Conservation (phyloP, 1,139 yeast genomes). For the Ogataea hybrid region DNA sequence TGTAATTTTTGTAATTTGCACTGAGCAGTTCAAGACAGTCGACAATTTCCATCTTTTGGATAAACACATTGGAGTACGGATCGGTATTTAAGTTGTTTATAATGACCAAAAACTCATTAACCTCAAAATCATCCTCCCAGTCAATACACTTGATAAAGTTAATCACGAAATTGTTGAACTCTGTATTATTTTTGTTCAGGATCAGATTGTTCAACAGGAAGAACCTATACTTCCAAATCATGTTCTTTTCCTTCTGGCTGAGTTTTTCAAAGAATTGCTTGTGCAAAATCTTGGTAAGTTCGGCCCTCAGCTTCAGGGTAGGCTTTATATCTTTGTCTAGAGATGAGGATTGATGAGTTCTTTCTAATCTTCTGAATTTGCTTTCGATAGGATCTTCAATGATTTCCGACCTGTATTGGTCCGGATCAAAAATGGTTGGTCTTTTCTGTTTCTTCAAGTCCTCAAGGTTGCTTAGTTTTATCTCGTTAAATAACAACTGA, state of each 20-base stretch:
- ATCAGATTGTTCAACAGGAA: conserved; percentile 65
- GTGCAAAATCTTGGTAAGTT: conserved; percentile 60
- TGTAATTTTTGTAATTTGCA: conserved; percentile 55
- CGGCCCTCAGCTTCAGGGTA: conserved; percentile 77
- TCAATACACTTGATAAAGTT: conserved; percentile 85
- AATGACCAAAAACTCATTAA: conserved; percentile 66
- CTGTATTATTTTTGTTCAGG: conserved; percentile 31
- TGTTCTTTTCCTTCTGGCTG: conserved; percentile 78
- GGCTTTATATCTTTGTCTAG: conserved; percentile 88
- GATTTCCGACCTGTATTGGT: conserved; percentile 41
- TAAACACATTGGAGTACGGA: conserved; percentile 22
- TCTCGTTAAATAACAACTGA: conserved; percentile 28
- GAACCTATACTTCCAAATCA: conserved; percentile 90
- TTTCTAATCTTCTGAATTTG: conserved; percentile 79
- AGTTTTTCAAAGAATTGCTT: conserved; percentile 85
- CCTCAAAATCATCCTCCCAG: conserved; percentile 83
- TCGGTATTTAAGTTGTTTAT: conserved; percentile 25
- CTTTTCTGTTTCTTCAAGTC: conserved; percentile 26
- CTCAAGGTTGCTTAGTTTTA: conserved; percentile 39
- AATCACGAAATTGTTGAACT: conserved; percentile 41
- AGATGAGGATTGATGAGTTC: conserved; percentile 74
- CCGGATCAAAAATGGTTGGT: conserved; percentile 52
- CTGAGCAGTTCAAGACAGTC: conserved; percentile 90
- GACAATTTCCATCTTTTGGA: conserved; percentile 58
- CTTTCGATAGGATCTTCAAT: conserved; percentile 80